Evolutionary conservation across 257 asterid species (phyloP), one percentile per base, ranked within the genome.

Genomic region (Misopates orontium): DNA sequence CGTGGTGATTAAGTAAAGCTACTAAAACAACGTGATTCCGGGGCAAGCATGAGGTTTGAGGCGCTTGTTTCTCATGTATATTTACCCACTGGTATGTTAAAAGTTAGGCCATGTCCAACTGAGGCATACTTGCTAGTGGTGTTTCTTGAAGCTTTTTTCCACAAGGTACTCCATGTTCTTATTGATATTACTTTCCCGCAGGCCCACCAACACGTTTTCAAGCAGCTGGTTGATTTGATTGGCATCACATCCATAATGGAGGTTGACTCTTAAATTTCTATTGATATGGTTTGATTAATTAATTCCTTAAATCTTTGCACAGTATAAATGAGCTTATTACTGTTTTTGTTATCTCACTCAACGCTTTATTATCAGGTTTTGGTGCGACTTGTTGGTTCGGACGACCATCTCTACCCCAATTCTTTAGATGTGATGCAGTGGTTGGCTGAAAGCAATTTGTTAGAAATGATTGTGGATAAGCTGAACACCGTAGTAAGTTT

Each of bases 241-340:
- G 99, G 97, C 54, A 85, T 94, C 77, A 90, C 99, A 49, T 94
- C 99, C 68, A 90, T 94, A 70, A 94, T 90, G 99, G 99, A 94
- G 97, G 99, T 94, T 71, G 66, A 76, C 55, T 64, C 70, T 56
- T 62, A 17, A 25, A 41, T 74, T 60, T 62, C 23, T 41, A 31
- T 60, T 58, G 70, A 52, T 58, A 12, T 59, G 57, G n/a, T 12
- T 0, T 59, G 20, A 39, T 31, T 67, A 54, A 57, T 42, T 67
- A 70, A 36, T 21, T 56, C 21, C 45, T 48, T 39, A 18, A 28
- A 28, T 28, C 6, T 2, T 28, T 4, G 42, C 11, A 9, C 8
- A 36, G 8, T 4, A 36, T 36, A 3, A 10, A 10, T 36, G 17
- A 56, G 19, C 50, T 28, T 28, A 28, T 7, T 28, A 28, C 36